These are phyloP conservation scores for Candida frijolesensis DNA, from an alignment of 1,139 yeast genomes.

Conservation along the genomic window DNA sequence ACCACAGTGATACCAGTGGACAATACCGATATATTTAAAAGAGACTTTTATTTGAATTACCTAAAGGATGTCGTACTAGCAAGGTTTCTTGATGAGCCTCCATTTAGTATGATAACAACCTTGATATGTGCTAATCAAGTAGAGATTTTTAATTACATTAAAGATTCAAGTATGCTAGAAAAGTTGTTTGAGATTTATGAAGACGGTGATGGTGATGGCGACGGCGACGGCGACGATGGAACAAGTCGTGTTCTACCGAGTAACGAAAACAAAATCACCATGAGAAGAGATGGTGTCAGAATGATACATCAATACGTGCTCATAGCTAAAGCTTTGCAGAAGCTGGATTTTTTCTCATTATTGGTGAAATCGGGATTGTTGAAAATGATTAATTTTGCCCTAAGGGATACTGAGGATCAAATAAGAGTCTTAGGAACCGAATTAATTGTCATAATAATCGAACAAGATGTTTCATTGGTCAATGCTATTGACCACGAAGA, in stretches of 20 bases:
- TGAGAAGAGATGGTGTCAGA: constrained; percentile 69
- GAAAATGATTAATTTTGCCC: constrained; percentile 70
- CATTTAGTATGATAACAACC: constrained; percentile 64
- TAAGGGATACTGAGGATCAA: constrained; percentile 51
- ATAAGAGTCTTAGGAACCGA: constrained; percentile 80
- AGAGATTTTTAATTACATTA: constrained; percentile 68
- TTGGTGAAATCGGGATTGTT: constrained; percentile 72
- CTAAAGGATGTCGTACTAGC: constrained; percentile 86
- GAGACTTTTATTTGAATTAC: constrained; percentile 76
- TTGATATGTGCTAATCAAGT: constrained; percentile 71
- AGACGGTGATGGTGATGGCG: constrained; percentile 14
- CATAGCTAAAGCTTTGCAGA: constrained; percentile 73
- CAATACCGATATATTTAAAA: constrained; percentile 60
- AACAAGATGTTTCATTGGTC: constrained; percentile 76
- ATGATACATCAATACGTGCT: constrained; percentile 80
- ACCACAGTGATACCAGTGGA: constrained; percentile 72
- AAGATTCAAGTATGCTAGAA: constrained; percentile 51
- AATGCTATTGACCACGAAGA: constrained; percentile 43
- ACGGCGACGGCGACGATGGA: neutral
- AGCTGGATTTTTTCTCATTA: constrained; percentile 64
- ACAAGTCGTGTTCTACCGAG: constrained; percentile 19
- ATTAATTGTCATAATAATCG: constrained; percentile 76
- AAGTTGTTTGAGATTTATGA: constrained; percentile 60
- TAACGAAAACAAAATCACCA: neutral
- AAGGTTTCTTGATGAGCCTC: constrained; percentile 76